These are phyloP conservation scores for Coemansia sp. DNA, from an alignment of 192 early-diverging fungal species.

Conservation along the genomic window DNA sequence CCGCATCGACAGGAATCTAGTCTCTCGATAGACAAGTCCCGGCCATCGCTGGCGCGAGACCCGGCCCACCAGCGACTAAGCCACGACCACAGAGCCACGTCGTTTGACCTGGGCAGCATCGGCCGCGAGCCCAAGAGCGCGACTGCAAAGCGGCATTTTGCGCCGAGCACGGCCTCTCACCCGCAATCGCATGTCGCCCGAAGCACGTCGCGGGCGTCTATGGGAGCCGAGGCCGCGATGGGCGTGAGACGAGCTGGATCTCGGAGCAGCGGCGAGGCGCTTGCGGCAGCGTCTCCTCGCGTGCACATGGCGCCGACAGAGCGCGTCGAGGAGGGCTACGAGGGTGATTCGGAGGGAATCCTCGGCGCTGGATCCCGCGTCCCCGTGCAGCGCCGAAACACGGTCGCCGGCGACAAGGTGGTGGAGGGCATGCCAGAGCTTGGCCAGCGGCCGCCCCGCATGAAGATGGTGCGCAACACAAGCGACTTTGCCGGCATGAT, in stretches of 20 bases:
- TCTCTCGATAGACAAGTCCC: neutral
- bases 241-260: slow-evolving; percentile 6
- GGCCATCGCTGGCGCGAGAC: neutral
- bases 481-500: slow-evolving; percentile 36
- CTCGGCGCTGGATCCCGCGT: slow-evolving; percentile 15
- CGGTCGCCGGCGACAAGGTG: slow-evolving; percentile 46
- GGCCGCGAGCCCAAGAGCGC: slow-evolving; percentile 5
- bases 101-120: slow-evolving; percentile 46
- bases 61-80: slow-evolving; percentile 9
- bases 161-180: neutral
- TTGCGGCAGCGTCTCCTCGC: slow-evolving; percentile 10
- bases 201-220: slow-evolving; percentile 4
- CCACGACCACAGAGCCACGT: slow-evolving; percentile 45
- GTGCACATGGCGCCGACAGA: slow-evolving; percentile 8
- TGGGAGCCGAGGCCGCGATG: neutral
- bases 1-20: slow-evolving; percentile 1
- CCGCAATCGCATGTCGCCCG: neutral
- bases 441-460: slow-evolving; percentile 11
- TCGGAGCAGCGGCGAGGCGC: slow-evolving; percentile 26
- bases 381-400: slow-evolving; percentile 49
- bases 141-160: neutral
- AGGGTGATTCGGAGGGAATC: slow-evolving; percentile 45
- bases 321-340: slow-evolving; percentile 40
- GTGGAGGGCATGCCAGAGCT: slow-evolving; percentile 13
- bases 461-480: slow-evolving; percentile 41